These are phyloP conservation scores for Anastatica hierochuntica DNA, from an alignment of 345 rosid genomes.

Conservation along the genomic window DNA sequence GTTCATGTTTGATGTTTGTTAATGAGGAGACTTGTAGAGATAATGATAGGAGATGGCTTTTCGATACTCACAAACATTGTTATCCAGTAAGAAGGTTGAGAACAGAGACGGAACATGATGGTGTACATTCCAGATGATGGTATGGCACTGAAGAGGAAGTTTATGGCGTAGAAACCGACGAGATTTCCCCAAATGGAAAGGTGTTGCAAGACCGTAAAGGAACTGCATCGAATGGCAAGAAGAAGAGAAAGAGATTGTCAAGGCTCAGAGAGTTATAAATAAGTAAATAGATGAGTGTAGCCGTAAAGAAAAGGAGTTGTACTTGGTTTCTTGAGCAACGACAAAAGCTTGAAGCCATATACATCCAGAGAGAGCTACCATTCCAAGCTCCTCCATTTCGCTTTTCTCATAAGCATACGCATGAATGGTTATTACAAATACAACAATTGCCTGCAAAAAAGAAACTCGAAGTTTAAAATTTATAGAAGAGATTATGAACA, in stretches of 20 bases:
- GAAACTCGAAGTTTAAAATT: not conserved
- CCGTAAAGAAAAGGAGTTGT: slow-evolving; percentile 19
- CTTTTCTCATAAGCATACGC: slow-evolving; percentile 85
- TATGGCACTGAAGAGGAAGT: slow-evolving; percentile 75
- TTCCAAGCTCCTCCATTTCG: slow-evolving; percentile 89
- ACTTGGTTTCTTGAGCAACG: slow-evolving; percentile 89
- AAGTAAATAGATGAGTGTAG: too few relatives aligned
- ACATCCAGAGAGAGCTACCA: slow-evolving; percentile 96
- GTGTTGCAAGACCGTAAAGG: slow-evolving; percentile 78
- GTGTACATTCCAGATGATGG: slow-evolving; percentile 92
- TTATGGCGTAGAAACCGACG: slow-evolving; percentile 61
- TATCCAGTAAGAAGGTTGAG: slow-evolving; percentile 83
- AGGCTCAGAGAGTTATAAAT: not conserved
- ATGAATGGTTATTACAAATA: slow-evolving; percentile 74
- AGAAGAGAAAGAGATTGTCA: not conserved
- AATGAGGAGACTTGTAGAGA: not conserved
- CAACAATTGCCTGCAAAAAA: slow-evolving; percentile 76
- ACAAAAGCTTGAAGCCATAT: slow-evolving; percentile 99
- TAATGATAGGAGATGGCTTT: not conserved
- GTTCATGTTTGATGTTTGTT: not conserved
- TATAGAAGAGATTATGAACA: too few relatives aligned
- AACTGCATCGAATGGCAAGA: slow-evolving; percentile 42
- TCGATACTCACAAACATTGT: slow-evolving; percentile 62
- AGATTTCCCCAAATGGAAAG: slow-evolving; percentile 94
- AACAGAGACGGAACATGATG: slow-evolving; percentile 83